Evolutionary conservation across 805 yeast genomes (phyloP).

Genomic region (Candida schatavii): DNA sequence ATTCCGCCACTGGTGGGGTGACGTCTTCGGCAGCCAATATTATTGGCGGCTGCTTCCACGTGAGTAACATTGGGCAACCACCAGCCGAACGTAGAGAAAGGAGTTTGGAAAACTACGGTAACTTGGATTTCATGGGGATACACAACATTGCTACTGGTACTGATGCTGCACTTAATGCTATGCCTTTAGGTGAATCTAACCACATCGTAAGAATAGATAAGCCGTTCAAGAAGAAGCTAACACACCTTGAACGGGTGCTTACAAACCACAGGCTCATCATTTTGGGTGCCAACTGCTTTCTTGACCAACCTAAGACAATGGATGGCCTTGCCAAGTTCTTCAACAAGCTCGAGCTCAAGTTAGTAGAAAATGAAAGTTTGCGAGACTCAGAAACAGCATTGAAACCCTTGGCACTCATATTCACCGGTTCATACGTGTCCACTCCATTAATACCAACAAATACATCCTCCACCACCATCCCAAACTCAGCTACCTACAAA

Average conservation of each 20-base stretch:
- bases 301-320: constrained; percentile 58
- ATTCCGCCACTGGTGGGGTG: constrained; percentile 58
- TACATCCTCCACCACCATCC: constrained; percentile 45
- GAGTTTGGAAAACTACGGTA: constrained; percentile 71
- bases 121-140: constrained; percentile 63
- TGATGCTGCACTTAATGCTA: constrained; percentile 9
- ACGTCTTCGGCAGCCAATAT: constrained; percentile 25
- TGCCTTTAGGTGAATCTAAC: constrained; percentile 7
- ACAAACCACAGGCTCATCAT: constrained; percentile 59
- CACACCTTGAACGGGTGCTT: constrained; percentile 54
- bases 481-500: constrained; percentile 57
- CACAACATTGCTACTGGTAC: constrained; percentile 30
- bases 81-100: constrained; percentile 74
- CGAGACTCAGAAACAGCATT: constrained; percentile 18
- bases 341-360: constrained; percentile 39
- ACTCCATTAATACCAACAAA: constrained; percentile 59
- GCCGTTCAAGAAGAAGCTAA: constrained; percentile 52
- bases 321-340: constrained; percentile 69
- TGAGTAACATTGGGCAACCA: constrained; percentile 78
- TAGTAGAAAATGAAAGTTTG: constrained; percentile 36
- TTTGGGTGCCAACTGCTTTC: constrained; percentile 69
- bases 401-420: constrained; percentile 63
- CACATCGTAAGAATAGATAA: constrained; percentile 56
- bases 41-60: constrained; percentile 57
- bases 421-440: constrained; percentile 79